Percentiles rank a stretch among this genome's conserved stretches.
Conservation (phyloP, 306 rosid species). For the Begonia loranthoides region DNA sequence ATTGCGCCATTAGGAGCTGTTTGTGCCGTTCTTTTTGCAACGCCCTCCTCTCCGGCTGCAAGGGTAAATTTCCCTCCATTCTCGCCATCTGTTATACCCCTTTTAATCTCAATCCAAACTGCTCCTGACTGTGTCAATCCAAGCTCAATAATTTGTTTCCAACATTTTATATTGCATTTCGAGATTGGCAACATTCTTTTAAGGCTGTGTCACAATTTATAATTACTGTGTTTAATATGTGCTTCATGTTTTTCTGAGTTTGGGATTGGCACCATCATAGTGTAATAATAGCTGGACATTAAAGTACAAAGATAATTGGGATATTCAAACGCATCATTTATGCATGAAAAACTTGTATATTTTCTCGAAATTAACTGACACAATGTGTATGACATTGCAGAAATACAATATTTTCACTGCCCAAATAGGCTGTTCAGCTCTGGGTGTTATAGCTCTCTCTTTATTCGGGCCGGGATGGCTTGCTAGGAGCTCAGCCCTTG, state of each 20-base stretch:
- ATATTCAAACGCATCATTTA: no score
- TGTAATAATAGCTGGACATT: no score
- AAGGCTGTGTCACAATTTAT: no score
- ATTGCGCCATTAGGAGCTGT: slow-evolving; percentile 88
- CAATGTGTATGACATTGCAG: slow-evolving; percentile 27
- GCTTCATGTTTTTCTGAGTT: not conserved
- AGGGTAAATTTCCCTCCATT: slow-evolving; percentile 26
- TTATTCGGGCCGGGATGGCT: slow-evolving; percentile 82
- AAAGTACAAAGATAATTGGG: no score
- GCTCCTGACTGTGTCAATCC: not conserved
- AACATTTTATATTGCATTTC: not conserved
- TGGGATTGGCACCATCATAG: not conserved
- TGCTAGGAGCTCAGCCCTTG: slow-evolving; percentile 55
- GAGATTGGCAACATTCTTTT: not conserved
- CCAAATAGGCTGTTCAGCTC: slow-evolving; percentile 87
- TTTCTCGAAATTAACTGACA: not conserved
- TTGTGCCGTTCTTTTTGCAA: slow-evolving; percentile 61
- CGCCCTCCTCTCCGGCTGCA: slow-evolving; percentile 77
- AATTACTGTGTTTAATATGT: no score
- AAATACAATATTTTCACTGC: slow-evolving; percentile 78
- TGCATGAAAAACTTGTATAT: no score
- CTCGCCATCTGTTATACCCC: not conserved
- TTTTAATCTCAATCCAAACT: not conserved
- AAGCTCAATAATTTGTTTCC: no score
- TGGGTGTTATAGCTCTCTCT: slow-evolving; percentile 61